phyloP scores from a whole-genome alignment of 441 rosid genomes.

The Breynia disticha region DNA sequence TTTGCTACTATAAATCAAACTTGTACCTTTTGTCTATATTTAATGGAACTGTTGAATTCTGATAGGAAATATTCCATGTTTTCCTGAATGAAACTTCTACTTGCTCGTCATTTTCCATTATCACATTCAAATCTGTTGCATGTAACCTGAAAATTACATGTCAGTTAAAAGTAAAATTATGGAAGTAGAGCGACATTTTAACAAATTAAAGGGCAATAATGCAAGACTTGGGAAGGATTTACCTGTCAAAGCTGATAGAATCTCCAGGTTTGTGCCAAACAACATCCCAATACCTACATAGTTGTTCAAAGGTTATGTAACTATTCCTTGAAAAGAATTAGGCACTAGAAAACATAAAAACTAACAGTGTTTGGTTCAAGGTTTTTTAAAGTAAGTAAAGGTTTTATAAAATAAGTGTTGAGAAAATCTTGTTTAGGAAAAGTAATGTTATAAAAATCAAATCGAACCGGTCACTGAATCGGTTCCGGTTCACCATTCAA shows the following conservation, averaged over 20 bases:
- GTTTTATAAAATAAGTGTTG: too few species aligned
- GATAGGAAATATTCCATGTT: slow-evolving; percentile 25
- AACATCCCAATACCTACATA: slow-evolving; percentile 26
- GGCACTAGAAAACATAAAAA: too few species aligned
- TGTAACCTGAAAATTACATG: slow-evolving; percentile 26
- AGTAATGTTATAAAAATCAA: too few species aligned
- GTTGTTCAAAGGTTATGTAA: background rate
- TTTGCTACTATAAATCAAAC: too few species aligned
- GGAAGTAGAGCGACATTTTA: too few species aligned
- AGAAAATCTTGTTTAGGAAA: too few species aligned
- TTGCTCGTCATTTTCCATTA: slow-evolving; percentile 31
- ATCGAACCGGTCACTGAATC: too few species aligned
- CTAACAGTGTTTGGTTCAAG: too few species aligned
- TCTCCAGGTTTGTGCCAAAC: slow-evolving; percentile 2
- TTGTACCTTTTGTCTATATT: slow-evolving; percentile 57
- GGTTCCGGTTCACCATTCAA: too few species aligned
- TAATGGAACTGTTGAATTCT: slow-evolving; percentile 28
- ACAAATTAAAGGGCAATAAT: too few species aligned
- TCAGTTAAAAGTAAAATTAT: background rate
- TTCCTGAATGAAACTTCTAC: slow-evolving; percentile 53
- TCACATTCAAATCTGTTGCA: slow-evolving; percentile 31
- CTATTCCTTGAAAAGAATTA: too few species aligned
- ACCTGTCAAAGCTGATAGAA: background rate
- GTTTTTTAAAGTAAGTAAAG: too few species aligned
- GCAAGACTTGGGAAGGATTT: background rate